Evolutionary conservation across 441 rosid species (phyloP).

Genomic region (Syzygium malaccense): DNA sequence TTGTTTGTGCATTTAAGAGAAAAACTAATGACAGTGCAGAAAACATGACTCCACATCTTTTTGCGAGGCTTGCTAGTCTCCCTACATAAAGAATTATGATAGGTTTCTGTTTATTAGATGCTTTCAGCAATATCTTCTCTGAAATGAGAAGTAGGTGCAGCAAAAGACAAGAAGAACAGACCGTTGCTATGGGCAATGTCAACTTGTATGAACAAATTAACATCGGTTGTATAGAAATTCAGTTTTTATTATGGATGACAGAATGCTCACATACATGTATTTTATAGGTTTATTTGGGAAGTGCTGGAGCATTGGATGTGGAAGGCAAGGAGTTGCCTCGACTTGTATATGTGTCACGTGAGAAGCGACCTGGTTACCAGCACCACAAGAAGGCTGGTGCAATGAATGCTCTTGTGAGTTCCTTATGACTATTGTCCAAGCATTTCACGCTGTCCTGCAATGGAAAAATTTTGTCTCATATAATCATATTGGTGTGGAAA

Average conservation of each 20-base stretch:
- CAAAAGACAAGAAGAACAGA: not conserved
- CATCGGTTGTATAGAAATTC: not conserved
- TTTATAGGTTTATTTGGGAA: constrained; percentile 12
- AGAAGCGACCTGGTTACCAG: constrained; percentile 16
- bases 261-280: not conserved
- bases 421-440: not conserved
- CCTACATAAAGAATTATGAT: not conserved
- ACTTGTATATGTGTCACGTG: constrained; percentile 15
- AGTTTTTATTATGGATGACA: not conserved
- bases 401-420: constrained; percentile 15
- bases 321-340: constrained; percentile 16
- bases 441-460: not conserved
- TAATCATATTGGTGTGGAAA: not conserved
- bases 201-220: not conserved
- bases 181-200: not conserved
- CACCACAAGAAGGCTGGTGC: constrained; percentile 21
- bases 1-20: not conserved
- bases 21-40: not conserved
- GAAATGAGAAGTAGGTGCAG: not conserved
- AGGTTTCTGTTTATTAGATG: not conserved
- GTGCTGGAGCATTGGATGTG: constrained; percentile 11
- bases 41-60: not conserved
- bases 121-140: not conserved
- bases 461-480: not conserved
- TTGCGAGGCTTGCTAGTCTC: not conserved